phyloP scores from a whole-genome alignment of 257 asterid genomes.

The Gentiana straminea region DNA sequence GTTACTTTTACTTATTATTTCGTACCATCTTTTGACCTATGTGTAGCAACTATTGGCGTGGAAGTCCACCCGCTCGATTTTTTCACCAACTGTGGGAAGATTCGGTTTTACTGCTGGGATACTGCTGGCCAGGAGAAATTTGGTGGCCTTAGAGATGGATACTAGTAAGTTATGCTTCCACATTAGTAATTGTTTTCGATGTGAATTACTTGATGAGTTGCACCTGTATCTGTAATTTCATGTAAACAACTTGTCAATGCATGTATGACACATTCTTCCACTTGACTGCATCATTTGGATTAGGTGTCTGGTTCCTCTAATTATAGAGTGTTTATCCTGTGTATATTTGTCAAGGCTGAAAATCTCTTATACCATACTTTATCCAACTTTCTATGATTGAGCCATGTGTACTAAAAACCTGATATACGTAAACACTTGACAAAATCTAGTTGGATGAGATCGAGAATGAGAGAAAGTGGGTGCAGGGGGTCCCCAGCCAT shows the following conservation, averaged over 20 bases:
- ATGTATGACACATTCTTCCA: no score
- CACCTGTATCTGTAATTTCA: neutral
- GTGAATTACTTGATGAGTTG: neutral
- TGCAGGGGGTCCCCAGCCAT: no score
- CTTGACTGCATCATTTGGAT: no score
- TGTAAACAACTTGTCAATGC: neutral
- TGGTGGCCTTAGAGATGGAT: slow-evolving; percentile 85
- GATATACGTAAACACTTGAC: no score
- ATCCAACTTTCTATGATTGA: no score
- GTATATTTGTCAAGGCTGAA: no score
- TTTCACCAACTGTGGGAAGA: slow-evolving; percentile 66
- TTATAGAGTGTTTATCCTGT: no score
- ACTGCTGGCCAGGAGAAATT: slow-evolving; percentile 92
- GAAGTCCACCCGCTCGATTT: slow-evolving; percentile 88
- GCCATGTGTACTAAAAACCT: no score
- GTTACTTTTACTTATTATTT: neutral
- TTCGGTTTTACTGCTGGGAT: slow-evolving; percentile 82
- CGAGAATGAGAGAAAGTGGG: no score
- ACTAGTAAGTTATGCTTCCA: slow-evolving; percentile 44
- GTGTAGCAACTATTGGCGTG: slow-evolving; percentile 77
- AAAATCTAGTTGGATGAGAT: no score
- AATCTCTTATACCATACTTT: no score
- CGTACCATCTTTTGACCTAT: neutral
- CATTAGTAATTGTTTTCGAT: neutral
- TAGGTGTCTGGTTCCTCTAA: no score